Conservation (phyloP, 2,329 filamentous ascomycete species). For the Lasiodiplodia sp. region DNA sequence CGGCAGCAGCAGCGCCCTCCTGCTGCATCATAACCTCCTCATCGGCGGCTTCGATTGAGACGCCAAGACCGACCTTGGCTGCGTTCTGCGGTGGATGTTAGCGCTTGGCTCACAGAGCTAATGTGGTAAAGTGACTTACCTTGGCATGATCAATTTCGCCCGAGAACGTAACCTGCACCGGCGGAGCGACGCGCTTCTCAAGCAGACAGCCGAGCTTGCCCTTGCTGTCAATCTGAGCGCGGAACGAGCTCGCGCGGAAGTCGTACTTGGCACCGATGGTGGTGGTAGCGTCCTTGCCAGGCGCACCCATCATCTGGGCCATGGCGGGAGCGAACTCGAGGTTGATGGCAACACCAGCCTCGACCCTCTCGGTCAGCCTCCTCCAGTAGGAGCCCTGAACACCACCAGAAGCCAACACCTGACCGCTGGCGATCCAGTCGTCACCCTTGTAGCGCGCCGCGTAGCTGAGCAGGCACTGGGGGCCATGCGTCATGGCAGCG, state of each 20-base stretch:
- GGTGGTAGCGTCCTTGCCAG: slow-evolving; percentile 86
- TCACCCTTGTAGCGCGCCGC: slow-evolving; percentile 87
- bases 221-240: slow-evolving; percentile 92
- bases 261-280: slow-evolving; percentile 97
- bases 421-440: slow-evolving; percentile 92
- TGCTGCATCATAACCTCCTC: slow-evolving; percentile 52
- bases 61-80: slow-evolving; percentile 92
- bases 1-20: slow-evolving; percentile 42
- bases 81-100: slow-evolving; percentile 69
- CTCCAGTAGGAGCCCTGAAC: slow-evolving; percentile 95
- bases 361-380: slow-evolving; percentile 89
- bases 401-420: slow-evolving; percentile 86
- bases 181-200: slow-evolving; percentile 94
- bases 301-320: slow-evolving; percentile 75
- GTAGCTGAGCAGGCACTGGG: slow-evolving; percentile 91
- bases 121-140: slow-evolving; percentile 64
- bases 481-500: slow-evolving; percentile 79
- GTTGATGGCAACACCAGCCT: slow-evolving; percentile 94
- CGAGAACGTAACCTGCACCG: slow-evolving; percentile 92
- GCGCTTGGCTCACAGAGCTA: background rate
- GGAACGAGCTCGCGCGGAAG: slow-evolving; percentile 94
- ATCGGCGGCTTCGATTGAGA: slow-evolving; percentile 65
- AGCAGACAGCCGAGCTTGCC: slow-evolving; percentile 92
- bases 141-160: slow-evolving; percentile 96
- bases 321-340: slow-evolving; percentile 74